A percentile compares a stretch with the other conserved stretches of the same genome.
Conservation (phyloP, 352 stramenopile genomes). For the Phytophthora kernoviae region DNA sequence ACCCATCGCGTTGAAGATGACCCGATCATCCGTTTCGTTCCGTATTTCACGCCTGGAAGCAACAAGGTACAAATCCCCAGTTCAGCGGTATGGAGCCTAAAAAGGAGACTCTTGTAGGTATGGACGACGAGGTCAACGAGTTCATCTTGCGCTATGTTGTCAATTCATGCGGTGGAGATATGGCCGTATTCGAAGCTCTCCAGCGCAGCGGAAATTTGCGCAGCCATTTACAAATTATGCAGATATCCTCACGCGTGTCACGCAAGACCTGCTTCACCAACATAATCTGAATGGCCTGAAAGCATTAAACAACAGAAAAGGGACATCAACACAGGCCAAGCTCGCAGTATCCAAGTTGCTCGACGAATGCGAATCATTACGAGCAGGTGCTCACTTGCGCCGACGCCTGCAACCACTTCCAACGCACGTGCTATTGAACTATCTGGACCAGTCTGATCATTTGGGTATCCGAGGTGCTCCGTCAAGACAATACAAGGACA, state of each 20-base stretch:
- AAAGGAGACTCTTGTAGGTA: slow-evolving; percentile 48
- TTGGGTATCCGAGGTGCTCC: slow-evolving; percentile 22
- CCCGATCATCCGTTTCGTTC: slow-evolving; percentile 82
- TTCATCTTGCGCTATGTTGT: slow-evolving; percentile 70
- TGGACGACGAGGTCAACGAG: slow-evolving; percentile 73
- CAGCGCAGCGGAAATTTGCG: slow-evolving; percentile 44
- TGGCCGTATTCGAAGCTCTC: slow-evolving; percentile 53
- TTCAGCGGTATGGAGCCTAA: slow-evolving; percentile 41
- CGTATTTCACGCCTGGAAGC: slow-evolving; percentile 47
- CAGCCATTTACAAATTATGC: slow-evolving; percentile 71
- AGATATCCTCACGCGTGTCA: slow-evolving; percentile 45
- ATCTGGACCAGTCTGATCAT: slow-evolving; percentile 15
- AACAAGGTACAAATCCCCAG: slow-evolving; percentile 33
- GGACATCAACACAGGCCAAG: slow-evolving; percentile 9
- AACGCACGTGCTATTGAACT: slow-evolving; percentile 35
- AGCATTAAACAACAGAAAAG: slow-evolving; percentile 8
- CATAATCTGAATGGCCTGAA: slow-evolving; percentile 21
- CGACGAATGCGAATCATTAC: slow-evolving; percentile 9
- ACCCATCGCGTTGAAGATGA: slow-evolving; percentile 75
- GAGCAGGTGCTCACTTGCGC: slow-evolving; percentile 22
- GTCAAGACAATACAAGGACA: slow-evolving; percentile 25
- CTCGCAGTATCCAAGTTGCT: slow-evolving; percentile 16
- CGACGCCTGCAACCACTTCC: slow-evolving; percentile 37
- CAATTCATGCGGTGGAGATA: slow-evolving; percentile 29
- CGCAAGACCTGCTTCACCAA: slow-evolving; percentile 27